phyloP scores from a whole-genome alignment of 345 rosid species.

The Salix arbutifolia region DNA sequence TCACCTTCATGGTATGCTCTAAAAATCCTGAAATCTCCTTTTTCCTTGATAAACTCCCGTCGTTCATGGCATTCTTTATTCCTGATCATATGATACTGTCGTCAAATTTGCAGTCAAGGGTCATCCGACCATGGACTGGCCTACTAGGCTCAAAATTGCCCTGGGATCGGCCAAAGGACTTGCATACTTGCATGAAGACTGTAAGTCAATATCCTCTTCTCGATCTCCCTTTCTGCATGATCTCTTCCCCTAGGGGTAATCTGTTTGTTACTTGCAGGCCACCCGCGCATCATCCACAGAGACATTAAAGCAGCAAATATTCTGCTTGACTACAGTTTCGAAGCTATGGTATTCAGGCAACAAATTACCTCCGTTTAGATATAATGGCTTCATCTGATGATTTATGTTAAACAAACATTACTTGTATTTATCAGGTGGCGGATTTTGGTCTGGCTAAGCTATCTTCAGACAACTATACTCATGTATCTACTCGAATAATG shows the following conservation, averaged over 20 bases:
- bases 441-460: slow-evolving; percentile 96
- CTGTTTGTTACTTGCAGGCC: slow-evolving; percentile 45
- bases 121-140: slow-evolving; percentile 64
- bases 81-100: neutral
- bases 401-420: neutral
- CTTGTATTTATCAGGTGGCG: slow-evolving; percentile 49
- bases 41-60: neutral
- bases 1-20: slow-evolving; percentile 60
- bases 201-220: slow-evolving; percentile 35
- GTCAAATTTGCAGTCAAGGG: slow-evolving; percentile 46
- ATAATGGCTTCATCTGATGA: neutral
- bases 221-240: neutral
- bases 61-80: neutral
- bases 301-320: slow-evolving; percentile 89
- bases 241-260: neutral
- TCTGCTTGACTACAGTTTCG: slow-evolving; percentile 64
- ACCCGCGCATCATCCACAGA: slow-evolving; percentile 84
- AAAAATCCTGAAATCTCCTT: neutral
- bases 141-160: slow-evolving; percentile 69
- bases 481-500: slow-evolving; percentile 92
- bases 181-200: slow-evolving; percentile 94
- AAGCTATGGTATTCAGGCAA: slow-evolving; percentile 55
- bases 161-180: slow-evolving; percentile 90
- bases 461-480: slow-evolving; percentile 58
- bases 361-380: neutral